Conservation (phyloP, 805 yeast genomes). For the Jamesozyma lodderae region DNA sequence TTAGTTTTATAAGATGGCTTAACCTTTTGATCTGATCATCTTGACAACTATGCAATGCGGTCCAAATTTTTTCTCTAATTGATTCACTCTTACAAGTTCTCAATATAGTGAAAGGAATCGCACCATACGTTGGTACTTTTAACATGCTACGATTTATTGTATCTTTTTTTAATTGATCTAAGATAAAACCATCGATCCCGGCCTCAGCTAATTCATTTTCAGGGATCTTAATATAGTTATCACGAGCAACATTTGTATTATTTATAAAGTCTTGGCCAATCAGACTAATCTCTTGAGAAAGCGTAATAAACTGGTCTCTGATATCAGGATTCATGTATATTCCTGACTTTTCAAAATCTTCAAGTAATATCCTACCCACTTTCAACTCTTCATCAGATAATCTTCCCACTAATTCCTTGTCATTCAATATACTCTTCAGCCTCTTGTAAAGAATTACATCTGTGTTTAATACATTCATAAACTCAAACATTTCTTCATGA, state of each 20-base stretch:
- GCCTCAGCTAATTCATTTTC: conserved; percentile 16
- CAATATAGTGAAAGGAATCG: conserved; percentile 55
- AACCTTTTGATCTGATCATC: conserved; percentile 52
- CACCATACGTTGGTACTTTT: conserved; percentile 52
- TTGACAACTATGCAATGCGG: conserved; percentile 58
- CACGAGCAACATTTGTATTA: conserved; percentile 16
- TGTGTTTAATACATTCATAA: conserved; percentile 87
- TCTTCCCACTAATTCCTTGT: conserved; percentile 20
- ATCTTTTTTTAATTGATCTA: conserved; percentile 29
- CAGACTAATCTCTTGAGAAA: conserved; percentile 73
- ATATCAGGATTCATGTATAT: conserved; percentile 64
- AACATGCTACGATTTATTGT: conserved; percentile 32
- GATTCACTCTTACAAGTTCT: conserved; percentile 46
- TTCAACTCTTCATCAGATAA: conserved; percentile 67
- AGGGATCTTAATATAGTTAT: conserved; percentile 18
- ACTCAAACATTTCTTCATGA: conserved; percentile 83
- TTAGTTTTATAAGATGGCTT: conserved; percentile 47
- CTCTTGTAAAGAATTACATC: conserved; percentile 59
- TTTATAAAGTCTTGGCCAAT: conserved; percentile 65
- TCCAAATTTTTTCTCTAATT: conserved; percentile 65
- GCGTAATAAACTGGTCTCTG: conserved; percentile 59
- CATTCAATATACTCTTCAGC: conserved; percentile 45
- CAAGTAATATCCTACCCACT: conserved; percentile 70
- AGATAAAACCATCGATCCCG: conserved; percentile 13
- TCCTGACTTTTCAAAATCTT: conserved; percentile 88